These are phyloP conservation scores for Naematelia aurantialba DNA, from an alignment of 768 basidiomycete genomes.

Conservation along the genomic window DNA sequence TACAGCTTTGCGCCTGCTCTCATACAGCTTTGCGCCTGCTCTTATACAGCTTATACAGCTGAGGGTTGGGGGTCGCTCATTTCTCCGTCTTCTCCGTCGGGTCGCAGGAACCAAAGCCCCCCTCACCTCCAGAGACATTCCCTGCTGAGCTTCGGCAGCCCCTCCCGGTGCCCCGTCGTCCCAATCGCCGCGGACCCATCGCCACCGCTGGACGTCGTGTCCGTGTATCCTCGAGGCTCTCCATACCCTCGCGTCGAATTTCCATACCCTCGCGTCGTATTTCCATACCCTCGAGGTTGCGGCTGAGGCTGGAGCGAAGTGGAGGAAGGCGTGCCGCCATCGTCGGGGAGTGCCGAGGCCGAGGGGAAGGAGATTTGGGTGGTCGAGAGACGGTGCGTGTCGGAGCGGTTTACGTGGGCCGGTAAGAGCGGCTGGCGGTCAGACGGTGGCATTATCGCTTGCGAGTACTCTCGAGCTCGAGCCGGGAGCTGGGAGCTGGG, in stretches of 20 bases:
- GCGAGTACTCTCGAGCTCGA: no score
- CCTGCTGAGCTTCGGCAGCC: slow-evolving; percentile 33
- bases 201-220: no score
- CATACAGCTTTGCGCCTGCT: no score
- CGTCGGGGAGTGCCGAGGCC: slow-evolving; percentile 22
- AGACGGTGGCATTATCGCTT: slow-evolving; percentile 1
- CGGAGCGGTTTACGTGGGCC: slow-evolving; percentile 15
- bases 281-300: no score
- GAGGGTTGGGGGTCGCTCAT: no score
- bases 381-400: slow-evolving; percentile 22
- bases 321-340: slow-evolving; percentile 11
- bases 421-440: slow-evolving; percentile 30
- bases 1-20: no score
- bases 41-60: no score
- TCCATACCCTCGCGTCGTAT: no score
- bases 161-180: slow-evolving; percentile 12
- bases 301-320: not conserved
- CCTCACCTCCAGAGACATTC: slow-evolving; percentile 45
- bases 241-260: not conserved
- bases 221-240: no score
- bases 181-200: not conserved
- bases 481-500: no score
- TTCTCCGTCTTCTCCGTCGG: no score
- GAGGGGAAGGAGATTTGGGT: slow-evolving; percentile 38
- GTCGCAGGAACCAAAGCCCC: no score